These are phyloP conservation scores for Dactylellina sp. DNA, from an alignment of 2,329 filamentous ascomycete genomes.

Conservation along the genomic window DNA sequence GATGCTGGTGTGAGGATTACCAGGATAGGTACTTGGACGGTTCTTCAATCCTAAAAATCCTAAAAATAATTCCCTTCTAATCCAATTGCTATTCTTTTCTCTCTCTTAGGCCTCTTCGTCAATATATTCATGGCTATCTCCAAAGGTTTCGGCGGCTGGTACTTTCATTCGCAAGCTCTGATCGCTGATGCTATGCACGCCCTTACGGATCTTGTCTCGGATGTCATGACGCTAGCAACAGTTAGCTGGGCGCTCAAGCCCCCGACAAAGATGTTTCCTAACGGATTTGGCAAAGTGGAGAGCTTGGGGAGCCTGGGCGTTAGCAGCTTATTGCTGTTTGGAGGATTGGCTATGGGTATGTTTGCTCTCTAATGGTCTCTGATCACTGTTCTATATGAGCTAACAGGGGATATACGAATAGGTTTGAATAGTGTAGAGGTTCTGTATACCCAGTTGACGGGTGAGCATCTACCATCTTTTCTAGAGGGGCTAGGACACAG, in stretches of 20 bases:
- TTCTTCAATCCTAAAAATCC: background rate
- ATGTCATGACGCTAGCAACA: slow-evolving; percentile 91
- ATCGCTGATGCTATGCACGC: slow-evolving; percentile 92
- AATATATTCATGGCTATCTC: slow-evolving; percentile 94
- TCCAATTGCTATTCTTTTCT: slow-evolving; percentile 8
- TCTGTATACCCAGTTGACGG: slow-evolving; percentile 78
- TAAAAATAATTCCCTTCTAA: too few species aligned
- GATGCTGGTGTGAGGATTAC: slow-evolving; percentile 96
- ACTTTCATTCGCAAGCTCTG: slow-evolving; percentile 94
- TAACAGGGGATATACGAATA: too few species aligned
- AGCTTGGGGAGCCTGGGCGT: slow-evolving; percentile 93
- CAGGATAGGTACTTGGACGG: slow-evolving; percentile 68
- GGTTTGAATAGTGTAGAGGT: slow-evolving; percentile 45
- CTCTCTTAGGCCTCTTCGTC: slow-evolving; percentile 82
- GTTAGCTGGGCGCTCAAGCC: slow-evolving; percentile 92
- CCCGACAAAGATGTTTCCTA: slow-evolving; percentile 84
- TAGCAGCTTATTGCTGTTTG: slow-evolving; percentile 86
- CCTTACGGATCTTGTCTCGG: slow-evolving; percentile 92
- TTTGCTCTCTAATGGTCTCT: slow-evolving; percentile 17
- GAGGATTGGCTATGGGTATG: slow-evolving; percentile 82
- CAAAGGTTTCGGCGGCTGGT: slow-evolving; percentile 91
- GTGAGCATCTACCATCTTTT: slow-evolving; percentile 72
- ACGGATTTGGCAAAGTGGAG: slow-evolving; percentile 97
- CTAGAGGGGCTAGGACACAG: slow-evolving; percentile 63
- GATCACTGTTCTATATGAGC: too few species aligned